Evolutionary conservation across 352 stramenopile species (phyloP), one percentile per base, ranked within the genome.

Genomic region (Pythium brachiatum): DNA sequence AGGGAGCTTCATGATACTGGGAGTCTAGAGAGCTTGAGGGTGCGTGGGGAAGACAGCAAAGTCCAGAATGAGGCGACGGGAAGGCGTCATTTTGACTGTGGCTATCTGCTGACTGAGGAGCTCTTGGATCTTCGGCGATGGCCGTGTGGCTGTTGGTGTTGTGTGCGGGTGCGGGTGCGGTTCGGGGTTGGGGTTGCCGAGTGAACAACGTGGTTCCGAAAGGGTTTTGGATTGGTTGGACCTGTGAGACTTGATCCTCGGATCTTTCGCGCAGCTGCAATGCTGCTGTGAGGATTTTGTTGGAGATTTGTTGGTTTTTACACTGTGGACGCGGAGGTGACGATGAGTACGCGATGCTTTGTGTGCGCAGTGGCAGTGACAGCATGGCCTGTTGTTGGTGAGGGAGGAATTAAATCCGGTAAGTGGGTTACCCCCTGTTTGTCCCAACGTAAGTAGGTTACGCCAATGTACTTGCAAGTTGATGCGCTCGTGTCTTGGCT

Each of bases 1-100:
- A 23, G 54, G 8, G 54, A 60, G 39, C 23, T 46, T 5, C 54
- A 51, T 26, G 53, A 16, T 23, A 26, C 29, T 26, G 38, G 20
- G 53, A 60, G 53, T 25, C 50, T 39, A 12, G 55, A 26, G 32
- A 63, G 29, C 43, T 54, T 56, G 44, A 57, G 46, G 57, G 3
- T 36, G 51, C 20, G 51, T 16, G 51, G 26, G 27, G 25, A 21
- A 56, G 50, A n/a, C 16, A 18, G 50, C 16, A 15, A 34, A 56
- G 21, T 41, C 6, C 3, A 34, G 50, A 56, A 27, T 56, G 50
- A 51, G 21, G 7, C 7, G 26, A 29, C n/a, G 29, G 36, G 31
- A 36, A 0, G 7, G 7, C 31, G 15, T 44, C 36, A 13, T 21
- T 44, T 20, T 21, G n/a, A n/a, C n/a, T n/a, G n/a, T n/a, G n/a